These are phyloP conservation scores for Cutaneotrichosporon cutaneum DNA, from an alignment of 1,284 basidiomycete genomes.

Conservation along the genomic window DNA sequence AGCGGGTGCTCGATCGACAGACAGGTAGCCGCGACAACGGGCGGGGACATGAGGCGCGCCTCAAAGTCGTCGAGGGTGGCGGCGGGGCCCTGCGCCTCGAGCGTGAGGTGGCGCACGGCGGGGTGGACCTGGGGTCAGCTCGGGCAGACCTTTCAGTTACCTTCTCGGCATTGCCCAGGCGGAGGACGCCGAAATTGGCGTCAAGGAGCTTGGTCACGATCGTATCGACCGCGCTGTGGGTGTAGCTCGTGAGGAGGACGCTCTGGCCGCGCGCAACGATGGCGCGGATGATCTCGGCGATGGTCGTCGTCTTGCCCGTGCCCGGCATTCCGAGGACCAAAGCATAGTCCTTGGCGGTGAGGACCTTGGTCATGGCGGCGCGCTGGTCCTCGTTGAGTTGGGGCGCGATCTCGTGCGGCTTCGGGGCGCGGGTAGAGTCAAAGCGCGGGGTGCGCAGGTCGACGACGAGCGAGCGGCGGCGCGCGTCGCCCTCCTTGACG, in stretches of 20 bases:
- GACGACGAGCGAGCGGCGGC: slow-evolving; percentile 69
- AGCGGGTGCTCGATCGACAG: slow-evolving; percentile 85
- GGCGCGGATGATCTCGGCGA: slow-evolving; percentile 79
- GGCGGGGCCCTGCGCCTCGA: slow-evolving; percentile 60
- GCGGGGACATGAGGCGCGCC: slow-evolving; percentile 74
- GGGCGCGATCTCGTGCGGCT: slow-evolving; percentile 34
- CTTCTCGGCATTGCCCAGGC: slow-evolving; percentile 89
- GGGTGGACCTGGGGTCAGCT: slow-evolving; percentile 78
- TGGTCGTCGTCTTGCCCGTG: slow-evolving; percentile 95
- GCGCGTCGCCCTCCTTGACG: slow-evolving; percentile 64
- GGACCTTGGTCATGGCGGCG: slow-evolving; percentile 68
- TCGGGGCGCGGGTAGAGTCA: slow-evolving; percentile 44
- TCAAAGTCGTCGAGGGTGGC: slow-evolving; percentile 74
- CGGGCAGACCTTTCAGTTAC: slow-evolving; percentile 70
- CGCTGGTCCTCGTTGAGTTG: slow-evolving; percentile 74
- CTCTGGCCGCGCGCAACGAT: slow-evolving; percentile 79
- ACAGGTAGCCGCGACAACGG: slow-evolving; percentile 93
- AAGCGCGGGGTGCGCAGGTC: slow-evolving; percentile 73
- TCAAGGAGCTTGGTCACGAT: slow-evolving; percentile 78
- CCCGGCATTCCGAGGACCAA: slow-evolving; percentile 96
- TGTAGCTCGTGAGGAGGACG: slow-evolving; percentile 87
- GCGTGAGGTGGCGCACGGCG: slow-evolving; percentile 68
- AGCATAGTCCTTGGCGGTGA: slow-evolving; percentile 83
- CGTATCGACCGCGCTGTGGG: slow-evolving; percentile 96
- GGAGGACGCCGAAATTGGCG: slow-evolving; percentile 69